Conservation (phyloP, 176 grass and related monocot genomes). For the Triticum monococcum region DNA sequence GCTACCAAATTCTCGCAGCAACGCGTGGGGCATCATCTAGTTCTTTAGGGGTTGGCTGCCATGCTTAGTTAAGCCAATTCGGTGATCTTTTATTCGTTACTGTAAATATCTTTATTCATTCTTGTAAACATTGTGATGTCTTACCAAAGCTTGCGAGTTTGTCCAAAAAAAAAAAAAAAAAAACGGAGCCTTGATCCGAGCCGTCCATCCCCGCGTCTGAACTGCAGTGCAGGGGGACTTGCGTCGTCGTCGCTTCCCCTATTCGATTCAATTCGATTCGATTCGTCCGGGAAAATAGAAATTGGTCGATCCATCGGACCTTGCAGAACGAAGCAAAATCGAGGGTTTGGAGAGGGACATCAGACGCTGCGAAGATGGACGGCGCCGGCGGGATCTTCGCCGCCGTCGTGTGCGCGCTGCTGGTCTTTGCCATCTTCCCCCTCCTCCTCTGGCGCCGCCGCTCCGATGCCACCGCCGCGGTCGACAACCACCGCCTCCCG, state of each 20-base stretch:
- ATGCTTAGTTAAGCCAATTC: no score
- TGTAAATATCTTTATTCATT: no score
- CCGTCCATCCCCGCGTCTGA: not conserved
- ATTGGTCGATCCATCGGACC: not conserved
- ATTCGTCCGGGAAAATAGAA: not conserved
- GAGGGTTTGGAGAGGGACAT: slow-evolving; percentile 18
- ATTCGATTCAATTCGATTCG: not conserved
- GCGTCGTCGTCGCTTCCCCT: not conserved
- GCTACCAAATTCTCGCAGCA: no score
- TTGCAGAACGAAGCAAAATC: not conserved
- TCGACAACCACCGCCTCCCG: slow-evolving; percentile 44
- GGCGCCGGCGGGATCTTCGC: slow-evolving; percentile 50
- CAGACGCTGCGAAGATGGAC: slow-evolving; percentile 46
- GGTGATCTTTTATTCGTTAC: no score
- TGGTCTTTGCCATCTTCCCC: slow-evolving; percentile 58
- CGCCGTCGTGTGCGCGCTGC: slow-evolving; percentile 54
- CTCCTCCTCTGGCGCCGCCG: slow-evolving; percentile 81
- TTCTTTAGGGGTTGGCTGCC: no score
- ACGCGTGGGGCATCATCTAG: no score
- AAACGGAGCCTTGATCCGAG: not conserved
- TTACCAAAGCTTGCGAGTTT: no score
- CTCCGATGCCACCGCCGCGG: slow-evolving; percentile 30
- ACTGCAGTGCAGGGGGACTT: not conserved
- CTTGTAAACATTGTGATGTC: no score
- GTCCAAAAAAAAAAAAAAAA: not conserved